These are phyloP conservation scores for Lentinus polychrous DNA, from an alignment of 1,284 basidiomycete genomes.

Conservation along the genomic window DNA sequence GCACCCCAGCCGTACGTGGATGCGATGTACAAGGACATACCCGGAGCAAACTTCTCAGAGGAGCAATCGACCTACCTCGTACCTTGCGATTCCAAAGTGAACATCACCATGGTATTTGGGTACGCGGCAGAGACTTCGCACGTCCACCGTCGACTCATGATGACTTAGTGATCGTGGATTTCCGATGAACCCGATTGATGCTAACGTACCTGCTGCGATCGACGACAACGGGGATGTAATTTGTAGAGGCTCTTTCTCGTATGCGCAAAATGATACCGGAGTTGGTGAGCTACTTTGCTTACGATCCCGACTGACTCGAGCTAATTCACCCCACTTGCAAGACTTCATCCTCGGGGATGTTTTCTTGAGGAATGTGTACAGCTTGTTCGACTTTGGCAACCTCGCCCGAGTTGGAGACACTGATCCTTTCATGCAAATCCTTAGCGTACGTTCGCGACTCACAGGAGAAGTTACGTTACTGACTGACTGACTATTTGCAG, in stretches of 20 bases:
- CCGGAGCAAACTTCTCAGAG: slow-evolving; percentile 8
- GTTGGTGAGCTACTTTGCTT: slow-evolving; percentile 1
- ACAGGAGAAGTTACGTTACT: too few species aligned
- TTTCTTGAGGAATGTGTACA: slow-evolving; percentile 11
- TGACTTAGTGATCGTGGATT: slow-evolving; percentile 1
- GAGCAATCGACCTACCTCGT: slow-evolving; percentile 3
- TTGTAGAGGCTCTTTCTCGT: slow-evolving; percentile 1
- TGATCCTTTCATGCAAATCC: slow-evolving; percentile 10
- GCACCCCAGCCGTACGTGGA: slow-evolving; percentile 11
- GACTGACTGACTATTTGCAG: not conserved
- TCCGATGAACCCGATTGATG: slow-evolving; percentile 11
- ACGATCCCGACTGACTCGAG: not conserved
- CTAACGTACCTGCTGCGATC: not conserved
- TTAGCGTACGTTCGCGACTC: slow-evolving; percentile 8
- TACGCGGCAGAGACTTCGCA: slow-evolving; percentile 1
- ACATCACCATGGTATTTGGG: slow-evolving; percentile 12
- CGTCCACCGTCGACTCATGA: not conserved
- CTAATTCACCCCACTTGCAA: not conserved
- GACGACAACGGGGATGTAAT: not conserved
- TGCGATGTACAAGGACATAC: slow-evolving; percentile 11
- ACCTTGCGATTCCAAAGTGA: slow-evolving; percentile 12
- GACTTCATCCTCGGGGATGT: slow-evolving; percentile 12
- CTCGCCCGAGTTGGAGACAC: slow-evolving; percentile 1
- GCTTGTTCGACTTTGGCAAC: slow-evolving; percentile 10
- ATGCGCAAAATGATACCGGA: not conserved